Evolutionary conservation across 1,284 basidiomycete species (phyloP).

Genomic region (Stereum hirsutum): DNA sequence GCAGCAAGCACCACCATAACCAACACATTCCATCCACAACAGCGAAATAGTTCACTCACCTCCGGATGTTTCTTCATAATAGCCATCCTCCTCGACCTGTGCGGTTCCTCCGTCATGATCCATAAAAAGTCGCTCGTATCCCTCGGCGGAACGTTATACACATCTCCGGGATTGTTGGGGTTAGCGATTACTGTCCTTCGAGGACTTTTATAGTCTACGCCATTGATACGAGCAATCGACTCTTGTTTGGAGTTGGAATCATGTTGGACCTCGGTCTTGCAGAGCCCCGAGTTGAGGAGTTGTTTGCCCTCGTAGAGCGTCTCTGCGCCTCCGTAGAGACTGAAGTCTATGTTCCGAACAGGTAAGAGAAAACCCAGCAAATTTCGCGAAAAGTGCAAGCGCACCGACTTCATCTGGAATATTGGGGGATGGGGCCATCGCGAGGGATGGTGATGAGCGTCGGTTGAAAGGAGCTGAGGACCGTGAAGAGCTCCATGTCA

Average conservation of each 20-base stretch:
- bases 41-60: constrained; percentile 31
- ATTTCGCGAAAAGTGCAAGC: neutral
- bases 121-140: constrained; percentile 83
- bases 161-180: constrained; percentile 29
- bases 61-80: constrained; percentile 95
- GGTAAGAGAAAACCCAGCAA: neutral
- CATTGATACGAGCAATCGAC: too few relatives aligned
- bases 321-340: constrained; percentile 74
- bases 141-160: constrained; percentile 45
- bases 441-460: too few relatives aligned
- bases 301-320: constrained; percentile 45
- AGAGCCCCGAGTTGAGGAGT: too few relatives aligned
- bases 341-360: constrained; percentile 51
- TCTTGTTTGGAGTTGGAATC: too few relatives aligned
- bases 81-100: constrained; percentile 77
- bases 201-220: constrained; percentile 30
- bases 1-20: too few relatives aligned
- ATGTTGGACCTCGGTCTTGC: too few relatives aligned
- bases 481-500: too few relatives aligned
- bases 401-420: constrained; percentile 10
- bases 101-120: constrained; percentile 97
- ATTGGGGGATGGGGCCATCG: constrained; percentile 11
- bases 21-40: too few relatives aligned
- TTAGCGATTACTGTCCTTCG: constrained; percentile 45
- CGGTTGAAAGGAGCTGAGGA: too few relatives aligned